Base-by-base conservation (phyloP, 1,139 yeast genomes). In the Geotrichum restrictum region DNA sequence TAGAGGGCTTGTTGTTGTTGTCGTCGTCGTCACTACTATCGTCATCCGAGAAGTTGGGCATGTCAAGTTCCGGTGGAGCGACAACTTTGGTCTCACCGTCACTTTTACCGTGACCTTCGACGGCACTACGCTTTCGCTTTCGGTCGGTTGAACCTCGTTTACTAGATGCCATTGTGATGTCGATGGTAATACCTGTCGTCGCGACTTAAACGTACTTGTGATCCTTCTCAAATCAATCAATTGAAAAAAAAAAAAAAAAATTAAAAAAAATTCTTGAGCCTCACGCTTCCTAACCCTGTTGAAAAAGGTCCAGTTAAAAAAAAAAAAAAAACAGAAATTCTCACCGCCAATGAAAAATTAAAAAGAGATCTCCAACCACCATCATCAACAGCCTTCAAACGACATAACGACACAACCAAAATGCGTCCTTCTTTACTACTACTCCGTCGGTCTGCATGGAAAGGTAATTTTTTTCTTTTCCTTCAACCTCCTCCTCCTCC, bases 371-470 rank as follows among this genome's bases (percentile, higher is more conserved):
- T 24, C 31, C 19, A 43, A 22, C 11, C 27, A 36, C 42, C 6
- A 37, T 11, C 16, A 21, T 21, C 31, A 22, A n/a, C 34, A 27
- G 22, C 36, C 29, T 22, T 40, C 32, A 16, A 18, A 29, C 21
- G 16, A 5, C 33, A 21, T 18, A 19, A 16, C 10, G 6, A 42
- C 37, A 45, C 40, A 32, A 22, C 8, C 57, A n/a, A n/a, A n/a
- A 85, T 85, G 94, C 78, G 80, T 70, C 77, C 85, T 47, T 68
- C 84, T 32, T 64, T 80, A 55, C 67, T 72, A 47, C 69, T 80
- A 48, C 72, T 85, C 57, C 77, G 78, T 59, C 80, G 95, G 63
- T 83, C 95, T 0, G 88, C 84, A 11, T 87, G 95, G 95, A 87
- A 87, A 67, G 81, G 77, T 72, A 57, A 8, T 48, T 22, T 16